Conservation (phyloP, 148 eudicot genomes). For the Spergularia bocconei region DNA sequence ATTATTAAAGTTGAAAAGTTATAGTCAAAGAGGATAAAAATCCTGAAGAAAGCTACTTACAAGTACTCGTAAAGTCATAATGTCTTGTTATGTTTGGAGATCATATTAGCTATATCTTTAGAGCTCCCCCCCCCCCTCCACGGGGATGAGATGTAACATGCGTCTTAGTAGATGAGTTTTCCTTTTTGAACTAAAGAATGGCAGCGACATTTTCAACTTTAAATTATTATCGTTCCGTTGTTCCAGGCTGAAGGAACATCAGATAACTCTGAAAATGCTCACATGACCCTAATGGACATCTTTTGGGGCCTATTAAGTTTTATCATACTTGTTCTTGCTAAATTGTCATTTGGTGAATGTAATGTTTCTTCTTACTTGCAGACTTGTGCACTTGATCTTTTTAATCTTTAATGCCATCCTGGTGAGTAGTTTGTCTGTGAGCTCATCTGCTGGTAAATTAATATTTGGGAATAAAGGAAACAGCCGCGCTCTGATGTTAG, state of each 20-base stretch:
- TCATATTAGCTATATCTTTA: too few species aligned
- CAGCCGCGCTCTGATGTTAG: constrained; percentile 37
- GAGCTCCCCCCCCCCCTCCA: background rate
- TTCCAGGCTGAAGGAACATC: background rate
- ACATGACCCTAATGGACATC: too few species aligned
- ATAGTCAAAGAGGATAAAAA: too few species aligned
- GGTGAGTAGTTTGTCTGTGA: constrained; percentile 30
- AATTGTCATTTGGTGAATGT: background rate
- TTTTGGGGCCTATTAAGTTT: background rate
- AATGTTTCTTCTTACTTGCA: constrained; percentile 14
- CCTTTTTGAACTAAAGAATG: background rate
- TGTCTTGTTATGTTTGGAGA: too few species aligned
- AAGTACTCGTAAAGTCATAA: too few species aligned
- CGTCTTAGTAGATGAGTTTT: too few species aligned
- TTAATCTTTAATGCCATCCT: constrained; percentile 28
- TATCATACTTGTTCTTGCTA: background rate
- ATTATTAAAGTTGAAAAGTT: too few species aligned
- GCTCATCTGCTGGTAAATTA: constrained; percentile 23
- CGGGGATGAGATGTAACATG: background rate
- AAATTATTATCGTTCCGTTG: background rate
- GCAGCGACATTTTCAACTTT: background rate
- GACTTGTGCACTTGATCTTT: constrained; percentile 30
- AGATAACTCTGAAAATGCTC: background rate
- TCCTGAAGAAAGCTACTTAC: too few species aligned
- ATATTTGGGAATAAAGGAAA: constrained; percentile 40